These are phyloP conservation scores for Wickerhamomyces hampshirensis DNA, from an alignment of 805 yeast genomes.

Conservation along the genomic window DNA sequence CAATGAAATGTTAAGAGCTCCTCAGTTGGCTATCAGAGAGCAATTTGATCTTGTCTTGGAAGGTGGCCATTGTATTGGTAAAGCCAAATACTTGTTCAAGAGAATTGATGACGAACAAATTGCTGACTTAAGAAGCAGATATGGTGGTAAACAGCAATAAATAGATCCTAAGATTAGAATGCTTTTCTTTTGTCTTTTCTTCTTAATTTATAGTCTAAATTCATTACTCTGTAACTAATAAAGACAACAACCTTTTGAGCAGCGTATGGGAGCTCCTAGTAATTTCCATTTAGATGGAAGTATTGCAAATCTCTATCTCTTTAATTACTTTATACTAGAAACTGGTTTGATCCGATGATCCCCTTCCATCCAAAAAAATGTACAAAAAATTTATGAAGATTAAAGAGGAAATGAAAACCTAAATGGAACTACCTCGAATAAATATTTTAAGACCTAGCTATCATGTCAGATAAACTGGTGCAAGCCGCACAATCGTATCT, in stretches of 20 bases:
- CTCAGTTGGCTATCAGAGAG: constrained; percentile 73
- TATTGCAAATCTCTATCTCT: too few species aligned
- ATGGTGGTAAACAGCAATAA: constrained; percentile 67
- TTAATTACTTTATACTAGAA: too few species aligned
- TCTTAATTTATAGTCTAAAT: too few species aligned
- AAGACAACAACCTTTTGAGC: too few species aligned
- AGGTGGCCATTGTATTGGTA: constrained; percentile 83
- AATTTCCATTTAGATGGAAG: too few species aligned
- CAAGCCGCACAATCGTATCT: constrained; percentile 37
- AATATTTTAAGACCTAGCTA: not conserved
- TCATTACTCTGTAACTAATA: too few species aligned
- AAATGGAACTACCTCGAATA: too few species aligned
- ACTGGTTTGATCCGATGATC: too few species aligned
- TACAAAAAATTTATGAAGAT: too few species aligned
- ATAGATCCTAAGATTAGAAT: constrained; percentile 1
- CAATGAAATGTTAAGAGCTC: constrained; percentile 76
- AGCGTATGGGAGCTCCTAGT: too few species aligned
- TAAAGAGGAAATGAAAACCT: too few species aligned
- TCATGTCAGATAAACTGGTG: constrained; percentile 54
- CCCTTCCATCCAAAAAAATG: too few species aligned
- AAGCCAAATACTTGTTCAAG: constrained; percentile 86
- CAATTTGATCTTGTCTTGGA: constrained; percentile 61
- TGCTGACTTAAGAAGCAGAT: constrained; percentile 79
- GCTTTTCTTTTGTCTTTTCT: not conserved
- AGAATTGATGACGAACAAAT: constrained; percentile 89